Evolutionary conservation across 345 rosid genomes (phyloP).

Genomic region (Eucalyptus regnans): DNA sequence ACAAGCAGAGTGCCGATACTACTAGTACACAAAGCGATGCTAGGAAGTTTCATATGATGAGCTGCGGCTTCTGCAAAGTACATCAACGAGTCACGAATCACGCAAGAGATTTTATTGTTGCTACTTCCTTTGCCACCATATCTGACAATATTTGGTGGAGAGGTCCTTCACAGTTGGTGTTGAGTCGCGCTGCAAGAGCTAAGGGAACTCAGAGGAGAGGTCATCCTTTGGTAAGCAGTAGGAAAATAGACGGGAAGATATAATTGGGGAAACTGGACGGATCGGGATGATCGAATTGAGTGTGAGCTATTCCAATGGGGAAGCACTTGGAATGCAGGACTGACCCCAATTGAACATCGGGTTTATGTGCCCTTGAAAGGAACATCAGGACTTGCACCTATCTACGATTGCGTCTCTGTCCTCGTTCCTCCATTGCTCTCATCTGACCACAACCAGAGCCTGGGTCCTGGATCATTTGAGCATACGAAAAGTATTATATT

Average conservation of each 20-base stretch:
- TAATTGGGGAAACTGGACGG: neutral
- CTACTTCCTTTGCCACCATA: neutral
- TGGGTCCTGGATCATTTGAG: neutral
- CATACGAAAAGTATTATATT: neutral
- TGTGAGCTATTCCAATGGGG: neutral
- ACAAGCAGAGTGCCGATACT: neutral
- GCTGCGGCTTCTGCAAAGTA: neutral
- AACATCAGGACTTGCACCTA: accelerated
- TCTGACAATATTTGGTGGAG: neutral
- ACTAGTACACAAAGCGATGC: neutral
- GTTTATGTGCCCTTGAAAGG: too few species aligned
- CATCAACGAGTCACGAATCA: neutral
- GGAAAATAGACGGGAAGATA: neutral
- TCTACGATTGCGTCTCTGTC: accelerated
- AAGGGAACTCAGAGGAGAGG: neutral
- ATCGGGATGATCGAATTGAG: neutral
- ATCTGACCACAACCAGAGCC: neutral
- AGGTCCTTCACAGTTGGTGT: neutral
- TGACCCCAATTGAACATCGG: too few species aligned
- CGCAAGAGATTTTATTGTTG: neutral
- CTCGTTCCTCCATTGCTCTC: too few species aligned
- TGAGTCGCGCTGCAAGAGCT: accelerated
- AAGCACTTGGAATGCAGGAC: neutral
- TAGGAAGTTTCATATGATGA: neutral
- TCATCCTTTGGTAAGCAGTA: neutral